phyloP scores from a whole-genome alignment of 768 basidiomycete species.

The Saitozyma sp. region DNA sequence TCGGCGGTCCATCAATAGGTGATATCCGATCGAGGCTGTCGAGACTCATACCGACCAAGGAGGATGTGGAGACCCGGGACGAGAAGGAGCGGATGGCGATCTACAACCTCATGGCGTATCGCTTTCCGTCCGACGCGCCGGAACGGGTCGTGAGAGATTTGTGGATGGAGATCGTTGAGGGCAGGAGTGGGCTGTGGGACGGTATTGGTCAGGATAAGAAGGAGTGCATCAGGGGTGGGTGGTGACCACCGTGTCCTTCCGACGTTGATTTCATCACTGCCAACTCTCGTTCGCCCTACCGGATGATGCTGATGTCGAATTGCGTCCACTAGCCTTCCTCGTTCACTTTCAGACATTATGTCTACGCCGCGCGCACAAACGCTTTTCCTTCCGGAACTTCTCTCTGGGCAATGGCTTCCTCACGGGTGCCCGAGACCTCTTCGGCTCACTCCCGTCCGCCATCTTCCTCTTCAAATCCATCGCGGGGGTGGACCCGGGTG shows the following conservation, averaged over 20 bases:
- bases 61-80: constrained; percentile 56
- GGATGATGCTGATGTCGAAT: no score
- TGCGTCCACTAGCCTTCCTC: constrained; percentile 67
- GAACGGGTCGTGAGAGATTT: constrained; percentile 79
- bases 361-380: constrained; percentile 85
- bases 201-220: constrained; percentile 87
- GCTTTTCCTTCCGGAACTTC: constrained; percentile 89
- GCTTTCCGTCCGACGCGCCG: constrained; percentile 67
- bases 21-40: constrained; percentile 69
- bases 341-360: constrained; percentile 89
- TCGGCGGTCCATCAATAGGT: constrained; percentile 56
- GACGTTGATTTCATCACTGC: neutral
- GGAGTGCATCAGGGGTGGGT: constrained; percentile 80
- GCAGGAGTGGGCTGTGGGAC: constrained; percentile 72
- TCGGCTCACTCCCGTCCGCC: constrained; percentile 87
- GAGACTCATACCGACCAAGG: constrained; percentile 74
- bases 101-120: constrained; percentile 72
- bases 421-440: constrained; percentile 83
- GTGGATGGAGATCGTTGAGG: constrained; percentile 91
- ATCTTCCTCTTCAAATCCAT: constrained; percentile 93
- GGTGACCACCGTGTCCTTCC: neutral
- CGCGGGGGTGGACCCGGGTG: constrained; percentile 70
- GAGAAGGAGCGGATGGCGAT: constrained; percentile 59
- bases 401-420: constrained; percentile 85
- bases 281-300: neutral